Conservation (phyloP, 441 rosid species). For the Corymbia citriodora region DNA sequence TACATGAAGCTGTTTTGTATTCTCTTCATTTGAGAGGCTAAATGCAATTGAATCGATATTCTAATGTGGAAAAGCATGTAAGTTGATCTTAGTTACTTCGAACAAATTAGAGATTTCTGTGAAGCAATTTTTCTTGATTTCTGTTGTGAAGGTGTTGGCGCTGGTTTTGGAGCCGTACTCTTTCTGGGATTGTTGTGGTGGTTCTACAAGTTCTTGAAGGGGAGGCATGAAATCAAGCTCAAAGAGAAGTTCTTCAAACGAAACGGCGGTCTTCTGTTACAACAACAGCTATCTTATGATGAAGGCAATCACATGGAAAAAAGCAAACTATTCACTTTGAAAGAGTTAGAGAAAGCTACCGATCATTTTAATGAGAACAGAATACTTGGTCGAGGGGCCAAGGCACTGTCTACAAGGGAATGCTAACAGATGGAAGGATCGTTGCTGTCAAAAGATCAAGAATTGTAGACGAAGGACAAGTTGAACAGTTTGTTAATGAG, state of each 20-base stretch:
- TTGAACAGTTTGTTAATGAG: neutral
- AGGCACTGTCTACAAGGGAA: neutral
- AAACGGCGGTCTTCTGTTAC: neutral
- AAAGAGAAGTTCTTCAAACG: neutral
- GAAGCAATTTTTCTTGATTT: neutral
- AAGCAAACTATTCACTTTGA: neutral
- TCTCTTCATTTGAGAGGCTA: neutral
- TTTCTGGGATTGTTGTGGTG: neutral
- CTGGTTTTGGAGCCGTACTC: neutral
- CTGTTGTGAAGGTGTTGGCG: neutral
- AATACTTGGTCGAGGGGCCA: neutral
- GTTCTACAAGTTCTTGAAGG: neutral
- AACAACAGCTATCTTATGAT: neutral
- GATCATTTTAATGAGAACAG: neutral
- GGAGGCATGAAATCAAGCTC: neutral
- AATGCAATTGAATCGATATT: neutral
- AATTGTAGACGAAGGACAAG: neutral
- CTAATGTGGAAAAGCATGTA: neutral
- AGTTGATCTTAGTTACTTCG: neutral
- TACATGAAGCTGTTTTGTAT: neutral
- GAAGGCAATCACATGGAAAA: neutral
- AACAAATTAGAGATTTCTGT: neutral
- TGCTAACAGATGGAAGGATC: neutral
- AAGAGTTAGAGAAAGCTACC: neutral
- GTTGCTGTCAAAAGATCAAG: neutral